Evolutionary conservation across 1,284 basidiomycete species (phyloP).

Genomic region (Tremellales sp.): DNA sequence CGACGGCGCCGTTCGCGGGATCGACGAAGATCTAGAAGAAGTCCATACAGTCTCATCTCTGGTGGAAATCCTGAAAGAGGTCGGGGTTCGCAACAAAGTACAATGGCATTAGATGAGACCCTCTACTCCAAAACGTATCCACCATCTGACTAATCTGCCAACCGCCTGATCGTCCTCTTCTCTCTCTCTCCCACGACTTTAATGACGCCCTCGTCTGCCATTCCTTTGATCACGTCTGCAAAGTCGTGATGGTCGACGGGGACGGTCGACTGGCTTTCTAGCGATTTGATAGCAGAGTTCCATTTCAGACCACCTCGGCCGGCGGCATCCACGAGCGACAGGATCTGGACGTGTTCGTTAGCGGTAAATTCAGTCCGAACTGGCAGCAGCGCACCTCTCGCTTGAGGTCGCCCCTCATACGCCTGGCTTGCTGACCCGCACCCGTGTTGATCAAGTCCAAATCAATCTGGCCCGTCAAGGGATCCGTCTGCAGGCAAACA

Average conservation of each 20-base stretch:
- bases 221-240: conserved; percentile 67
- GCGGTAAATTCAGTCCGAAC: not conserved
- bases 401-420: conserved; percentile 76
- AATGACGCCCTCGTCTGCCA: conserved; percentile 75
- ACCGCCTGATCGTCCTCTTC: conserved; percentile 66
- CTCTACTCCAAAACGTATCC: not conserved
- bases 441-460: conserved; percentile 95
- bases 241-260: conserved; percentile 74
- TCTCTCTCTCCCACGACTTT: conserved; percentile 84
- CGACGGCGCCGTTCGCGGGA: conserved; percentile 39
- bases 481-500: conserved; percentile 61
- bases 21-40: conserved; percentile 30
- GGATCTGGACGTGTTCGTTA: conserved; percentile 21
- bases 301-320: conserved; percentile 67
- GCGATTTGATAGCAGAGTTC: conserved; percentile 67
- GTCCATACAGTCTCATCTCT: conserved; percentile 30
- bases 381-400: conserved; percentile 55
- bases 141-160: conserved; percentile 32
- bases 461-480: conserved; percentile 84
- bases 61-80: conserved; percentile 32
- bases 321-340: conserved; percentile 63
- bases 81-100: conserved; percentile 10
- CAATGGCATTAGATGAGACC: not conserved
- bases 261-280: conserved; percentile 75
- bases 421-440: conserved; percentile 76